These are phyloP conservation scores for Lanmaoa rubissima DNA, from an alignment of 768 basidiomycete species.

Conservation along the genomic window DNA sequence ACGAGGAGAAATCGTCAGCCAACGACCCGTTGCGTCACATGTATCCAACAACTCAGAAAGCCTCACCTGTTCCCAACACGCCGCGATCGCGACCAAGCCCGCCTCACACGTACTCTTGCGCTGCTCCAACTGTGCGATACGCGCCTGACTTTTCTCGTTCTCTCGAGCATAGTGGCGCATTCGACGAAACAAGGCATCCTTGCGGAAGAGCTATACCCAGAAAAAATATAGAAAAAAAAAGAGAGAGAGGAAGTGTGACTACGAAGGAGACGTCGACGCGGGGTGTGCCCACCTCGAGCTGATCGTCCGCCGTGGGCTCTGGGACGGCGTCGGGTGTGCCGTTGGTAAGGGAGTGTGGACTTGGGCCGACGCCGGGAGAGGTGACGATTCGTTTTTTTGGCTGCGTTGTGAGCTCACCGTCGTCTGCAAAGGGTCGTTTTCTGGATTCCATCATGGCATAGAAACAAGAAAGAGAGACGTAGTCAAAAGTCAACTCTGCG, in stretches of 20 bases:
- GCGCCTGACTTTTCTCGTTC: constrained; percentile 59
- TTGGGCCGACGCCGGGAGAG: constrained; percentile 42
- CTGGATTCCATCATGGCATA: constrained; percentile 49
- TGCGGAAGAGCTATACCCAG: constrained; percentile 65
- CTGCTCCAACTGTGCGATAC: constrained; percentile 63
- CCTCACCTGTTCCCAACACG: constrained; percentile 77
- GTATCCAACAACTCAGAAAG: background rate
- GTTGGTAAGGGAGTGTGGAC: constrained; percentile 45
- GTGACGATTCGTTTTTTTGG: constrained; percentile 59
- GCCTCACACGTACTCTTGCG: constrained; percentile 67
- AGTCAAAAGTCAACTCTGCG: constrained; percentile 9
- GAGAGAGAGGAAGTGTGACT: constrained; percentile 19
- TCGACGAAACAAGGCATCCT: constrained; percentile 81
- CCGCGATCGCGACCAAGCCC: constrained; percentile 68
- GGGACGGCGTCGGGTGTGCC: constrained; percentile 29
- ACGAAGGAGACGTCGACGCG: constrained; percentile 20
- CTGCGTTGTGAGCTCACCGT: constrained; percentile 41
- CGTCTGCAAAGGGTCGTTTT: constrained; percentile 57
- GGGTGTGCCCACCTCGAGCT: constrained; percentile 57
- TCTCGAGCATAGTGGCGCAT: constrained; percentile 83
- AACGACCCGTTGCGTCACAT: background rate
- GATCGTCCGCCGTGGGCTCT: constrained; percentile 52
- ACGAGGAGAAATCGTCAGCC: background rate
- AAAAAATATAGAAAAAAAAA: constrained; percentile 5
- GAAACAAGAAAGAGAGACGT: constrained; percentile 12